A percentile compares a stretch with the other conserved stretches of the same genome.
These are phyloP conservation scores for Coemansia aciculifera DNA, from an alignment of 192 early-diverging fungal genomes.

Conservation along the genomic window DNA sequence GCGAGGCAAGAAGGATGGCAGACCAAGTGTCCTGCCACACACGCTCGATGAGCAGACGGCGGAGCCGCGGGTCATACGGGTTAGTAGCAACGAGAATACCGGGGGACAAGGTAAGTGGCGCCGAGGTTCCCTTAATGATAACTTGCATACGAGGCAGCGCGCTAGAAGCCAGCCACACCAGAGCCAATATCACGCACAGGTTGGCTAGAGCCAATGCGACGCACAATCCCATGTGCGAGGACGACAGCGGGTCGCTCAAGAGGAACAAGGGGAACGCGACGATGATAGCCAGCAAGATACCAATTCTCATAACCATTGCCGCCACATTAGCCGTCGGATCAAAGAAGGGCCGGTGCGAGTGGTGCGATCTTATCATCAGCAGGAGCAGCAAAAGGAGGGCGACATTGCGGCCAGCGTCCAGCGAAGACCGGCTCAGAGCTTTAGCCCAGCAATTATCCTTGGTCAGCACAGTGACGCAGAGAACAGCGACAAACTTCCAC, in stretches of 20 bases:
- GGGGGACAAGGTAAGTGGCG: conserved; percentile 50
- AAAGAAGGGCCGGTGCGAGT: conserved; percentile 61
- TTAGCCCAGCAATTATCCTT: conserved; percentile 69
- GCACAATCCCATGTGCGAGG: conserved; percentile 48
- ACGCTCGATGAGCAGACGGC: conserved; percentile 58
- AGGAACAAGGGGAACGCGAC: conserved; percentile 61
- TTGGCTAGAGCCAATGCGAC: conserved; percentile 53
- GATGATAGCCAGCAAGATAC: conserved; percentile 44
- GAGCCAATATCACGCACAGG: conserved; percentile 41
- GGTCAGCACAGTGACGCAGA: conserved; percentile 50
- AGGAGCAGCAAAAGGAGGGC: conserved; percentile 56
- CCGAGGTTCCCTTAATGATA: conserved; percentile 51
- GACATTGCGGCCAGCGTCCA: conserved; percentile 55
- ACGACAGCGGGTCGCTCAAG: conserved; percentile 50
- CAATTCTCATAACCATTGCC: conserved; percentile 52
- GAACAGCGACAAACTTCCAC: conserved; percentile 57
- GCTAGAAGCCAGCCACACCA: conserved; percentile 42
- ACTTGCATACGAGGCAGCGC: conserved; percentile 54
- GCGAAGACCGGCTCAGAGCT: conserved; percentile 33
- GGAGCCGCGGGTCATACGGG: conserved; percentile 43
- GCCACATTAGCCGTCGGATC: conserved; percentile 59
- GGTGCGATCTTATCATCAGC: conserved; percentile 58
- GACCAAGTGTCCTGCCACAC: conserved; percentile 77
- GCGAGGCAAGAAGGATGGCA: conserved; percentile 58
- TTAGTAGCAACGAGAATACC: conserved; percentile 42